Conservation (phyloP, 257 asterid genomes). For the Solanum sejunctum region DNA sequence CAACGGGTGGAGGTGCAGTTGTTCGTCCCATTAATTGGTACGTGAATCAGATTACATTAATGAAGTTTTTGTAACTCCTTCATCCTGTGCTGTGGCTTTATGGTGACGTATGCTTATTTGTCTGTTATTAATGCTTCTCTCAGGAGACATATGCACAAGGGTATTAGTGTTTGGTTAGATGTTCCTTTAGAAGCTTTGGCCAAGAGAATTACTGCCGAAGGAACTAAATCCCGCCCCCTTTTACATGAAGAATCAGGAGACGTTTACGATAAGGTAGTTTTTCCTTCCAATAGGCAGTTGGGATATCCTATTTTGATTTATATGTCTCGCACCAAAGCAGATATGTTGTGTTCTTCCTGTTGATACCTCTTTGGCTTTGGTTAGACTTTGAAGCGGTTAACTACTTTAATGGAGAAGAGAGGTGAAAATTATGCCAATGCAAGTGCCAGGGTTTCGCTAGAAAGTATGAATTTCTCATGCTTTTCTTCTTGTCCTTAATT, state of each 20-base stretch:
- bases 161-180: constrained; percentile 80
- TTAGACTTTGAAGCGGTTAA: constrained; percentile 65
- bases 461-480: constrained; percentile 33
- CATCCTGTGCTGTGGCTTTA: not conserved
- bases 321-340: not conserved
- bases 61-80: not conserved
- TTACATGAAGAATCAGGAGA: constrained; percentile 62
- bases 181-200: constrained; percentile 93
- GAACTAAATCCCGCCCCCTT: constrained; percentile 78
- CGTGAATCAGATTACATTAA: not conserved
- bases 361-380: not conserved
- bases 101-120: not conserved
- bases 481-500: not conserved
- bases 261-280: constrained; percentile 48
- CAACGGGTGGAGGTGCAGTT: constrained; percentile 97
- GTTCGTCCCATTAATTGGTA: constrained; percentile 90
- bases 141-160: constrained; percentile 86
- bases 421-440: constrained; percentile 79
- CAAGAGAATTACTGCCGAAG: constrained; percentile 54
- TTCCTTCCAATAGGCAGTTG: not conserved
- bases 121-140: not conserved
- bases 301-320: not conserved
- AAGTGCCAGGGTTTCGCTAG: constrained; percentile 55
- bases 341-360: not conserved
- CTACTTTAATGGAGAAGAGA: constrained; percentile 52